A percentile compares a stretch with the other conserved stretches of the same genome.
phyloP scores from a whole-genome alignment of 306 rosid genomes.

The Dalbergia cochinchinensis region DNA sequence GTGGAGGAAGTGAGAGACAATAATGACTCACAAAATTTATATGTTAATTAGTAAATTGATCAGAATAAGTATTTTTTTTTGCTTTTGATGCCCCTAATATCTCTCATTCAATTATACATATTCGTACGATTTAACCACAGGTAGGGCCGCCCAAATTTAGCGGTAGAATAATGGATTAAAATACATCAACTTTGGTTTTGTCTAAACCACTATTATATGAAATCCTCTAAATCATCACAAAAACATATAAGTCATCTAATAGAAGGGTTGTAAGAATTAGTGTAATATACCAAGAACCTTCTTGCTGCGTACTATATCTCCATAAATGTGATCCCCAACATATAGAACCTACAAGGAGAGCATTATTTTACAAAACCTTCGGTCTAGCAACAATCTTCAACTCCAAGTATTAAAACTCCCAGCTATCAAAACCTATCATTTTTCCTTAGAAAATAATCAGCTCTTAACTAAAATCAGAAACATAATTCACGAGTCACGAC shows the following conservation, averaged over 20 bases:
- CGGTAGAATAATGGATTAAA: neutral
- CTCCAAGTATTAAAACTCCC: constrained; percentile 17
- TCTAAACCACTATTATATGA: too few species aligned
- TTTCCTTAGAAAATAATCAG: constrained; percentile 1
- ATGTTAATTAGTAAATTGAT: too few species aligned
- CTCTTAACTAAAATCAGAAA: neutral
- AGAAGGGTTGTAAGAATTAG: constrained; percentile 34
- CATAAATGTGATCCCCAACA: constrained; percentile 98
- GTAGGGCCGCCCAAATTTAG: neutral
- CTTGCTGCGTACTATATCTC: constrained; percentile 96
- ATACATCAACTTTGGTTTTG: neutral
- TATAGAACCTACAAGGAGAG: constrained; percentile 79
- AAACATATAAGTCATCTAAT: neutral
- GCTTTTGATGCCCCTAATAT: too few species aligned
- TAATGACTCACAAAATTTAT: too few species aligned
- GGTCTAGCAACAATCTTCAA: constrained; percentile 24
- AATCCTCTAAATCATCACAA: too few species aligned
- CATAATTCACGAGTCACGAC: neutral
- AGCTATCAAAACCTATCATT: constrained; percentile 14
- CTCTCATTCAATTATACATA: neutral
- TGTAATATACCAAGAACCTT: constrained; percentile 86
- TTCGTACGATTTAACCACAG: constrained; percentile 15
- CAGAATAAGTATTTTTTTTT: too few species aligned
- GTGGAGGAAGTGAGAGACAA: too few species aligned
- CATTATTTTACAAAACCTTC: constrained; percentile 30